Conservation (phyloP, 371 early-diverging fungal genomes). For the Basidiobolus meristosporus region DNA sequence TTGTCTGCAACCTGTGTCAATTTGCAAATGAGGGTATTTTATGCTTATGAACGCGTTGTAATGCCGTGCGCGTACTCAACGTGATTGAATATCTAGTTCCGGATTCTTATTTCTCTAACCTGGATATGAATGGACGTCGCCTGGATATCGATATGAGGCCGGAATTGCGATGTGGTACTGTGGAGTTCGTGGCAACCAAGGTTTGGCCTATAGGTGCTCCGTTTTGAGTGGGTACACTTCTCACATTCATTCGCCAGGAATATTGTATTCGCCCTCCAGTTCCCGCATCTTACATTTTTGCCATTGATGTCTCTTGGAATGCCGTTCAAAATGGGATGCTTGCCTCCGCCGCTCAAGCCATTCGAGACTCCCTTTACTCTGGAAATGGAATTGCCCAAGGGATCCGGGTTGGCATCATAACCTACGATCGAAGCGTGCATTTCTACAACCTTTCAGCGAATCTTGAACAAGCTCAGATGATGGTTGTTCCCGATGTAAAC, state of each 20-base stretch:
- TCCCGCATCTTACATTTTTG: conserved; percentile 65
- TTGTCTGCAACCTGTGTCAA: conserved; percentile 81
- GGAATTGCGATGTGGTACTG: conserved; percentile 69
- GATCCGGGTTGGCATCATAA: conserved; percentile 65
- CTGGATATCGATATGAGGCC: conserved; percentile 70
- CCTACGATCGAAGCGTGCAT: conserved; percentile 74
- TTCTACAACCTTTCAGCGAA: conserved; percentile 78
- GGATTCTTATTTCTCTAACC: conserved; percentile 71
- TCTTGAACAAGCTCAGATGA: conserved; percentile 77
- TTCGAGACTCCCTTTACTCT: conserved; percentile 45
- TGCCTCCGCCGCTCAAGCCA: conserved; percentile 25
- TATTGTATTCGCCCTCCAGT: conserved; percentile 42
- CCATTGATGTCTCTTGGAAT: conserved; percentile 80
- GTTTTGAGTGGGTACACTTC: no score
- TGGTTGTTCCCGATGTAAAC: conserved; percentile 82
- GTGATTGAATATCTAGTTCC: conserved; percentile 32
- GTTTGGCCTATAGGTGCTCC: conserved; percentile 12
- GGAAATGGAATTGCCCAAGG: conserved; percentile 20
- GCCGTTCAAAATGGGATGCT: conserved; percentile 70
- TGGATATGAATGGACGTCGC: conserved; percentile 80
- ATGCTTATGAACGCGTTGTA: not conserved
- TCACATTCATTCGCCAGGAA: conserved; percentile 9
- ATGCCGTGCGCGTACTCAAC: not conserved
- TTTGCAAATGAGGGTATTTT: conserved; percentile 53
- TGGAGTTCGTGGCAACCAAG: conserved; percentile 80